Conservation (phyloP, 2,329 filamentous ascomycete species). For the Trichoderma endophyticum region DNA sequence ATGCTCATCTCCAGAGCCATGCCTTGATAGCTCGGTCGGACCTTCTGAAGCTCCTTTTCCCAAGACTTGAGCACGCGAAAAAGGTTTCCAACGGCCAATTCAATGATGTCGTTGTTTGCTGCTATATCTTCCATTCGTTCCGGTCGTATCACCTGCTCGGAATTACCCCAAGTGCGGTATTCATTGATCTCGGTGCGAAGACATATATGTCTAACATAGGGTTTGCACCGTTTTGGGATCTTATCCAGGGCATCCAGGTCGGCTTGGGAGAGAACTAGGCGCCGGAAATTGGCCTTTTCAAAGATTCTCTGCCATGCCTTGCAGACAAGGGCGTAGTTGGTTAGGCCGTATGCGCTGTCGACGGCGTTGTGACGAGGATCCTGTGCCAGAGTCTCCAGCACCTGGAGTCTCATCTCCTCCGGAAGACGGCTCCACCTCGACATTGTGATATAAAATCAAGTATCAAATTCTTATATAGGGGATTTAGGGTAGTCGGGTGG, state of each 20-base stretch:
- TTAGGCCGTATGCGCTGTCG: background rate
- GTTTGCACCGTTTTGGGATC: constrained; percentile 1
- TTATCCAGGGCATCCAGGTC: background rate
- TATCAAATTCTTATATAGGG: background rate
- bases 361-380: background rate
- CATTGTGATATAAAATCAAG: background rate
- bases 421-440: background rate
- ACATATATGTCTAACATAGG: background rate
- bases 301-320: background rate
- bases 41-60: background rate
- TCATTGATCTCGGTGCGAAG: constrained; percentile 4
- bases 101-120: background rate
- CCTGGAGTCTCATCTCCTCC: constrained; percentile 1
- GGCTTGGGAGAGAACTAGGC: background rate
- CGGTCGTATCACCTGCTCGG: background rate
- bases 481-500: background rate
- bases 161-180: background rate
- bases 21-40: background rate
- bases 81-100: background rate
- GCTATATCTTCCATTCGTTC: background rate
- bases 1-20: constrained; percentile 6
- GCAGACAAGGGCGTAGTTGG: constrained; percentile 8
- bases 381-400: background rate
- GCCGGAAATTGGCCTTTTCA: background rate
- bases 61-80: background rate